Percentiles rank a stretch among this genome's conserved stretches.
Conservation (phyloP, 805 yeast genomes). For the Pichia ethanolica region DNA sequence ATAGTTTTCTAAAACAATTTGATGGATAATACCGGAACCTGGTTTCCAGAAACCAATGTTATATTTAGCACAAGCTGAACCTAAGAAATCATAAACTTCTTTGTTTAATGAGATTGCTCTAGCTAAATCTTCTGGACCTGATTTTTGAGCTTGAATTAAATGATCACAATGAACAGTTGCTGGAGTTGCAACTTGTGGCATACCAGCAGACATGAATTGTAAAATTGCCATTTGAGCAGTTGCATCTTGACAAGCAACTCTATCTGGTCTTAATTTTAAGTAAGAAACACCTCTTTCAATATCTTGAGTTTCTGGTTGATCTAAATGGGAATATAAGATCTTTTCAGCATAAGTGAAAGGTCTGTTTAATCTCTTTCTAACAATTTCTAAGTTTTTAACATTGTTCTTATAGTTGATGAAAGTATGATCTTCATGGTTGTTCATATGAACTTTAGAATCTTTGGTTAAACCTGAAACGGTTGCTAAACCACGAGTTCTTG, state of each 20-base stretch:
- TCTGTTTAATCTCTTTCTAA: slow-evolving; percentile 57
- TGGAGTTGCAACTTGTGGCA: slow-evolving; percentile 83
- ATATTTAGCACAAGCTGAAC: slow-evolving; percentile 87
- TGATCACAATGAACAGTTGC: slow-evolving; percentile 98
- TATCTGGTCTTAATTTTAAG: slow-evolving; percentile 89
- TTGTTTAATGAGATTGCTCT: slow-evolving; percentile 79
- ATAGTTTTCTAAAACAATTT: slow-evolving; percentile 93
- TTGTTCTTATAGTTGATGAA: slow-evolving; percentile 90
- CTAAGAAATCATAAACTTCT: slow-evolving; percentile 92
- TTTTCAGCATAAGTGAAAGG: slow-evolving; percentile 95
- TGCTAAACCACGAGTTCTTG: slow-evolving; percentile 41
- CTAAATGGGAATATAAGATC: slow-evolving; percentile 86
- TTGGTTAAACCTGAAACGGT: slow-evolving; percentile 43
- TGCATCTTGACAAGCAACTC: slow-evolving; percentile 99
- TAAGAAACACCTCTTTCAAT: slow-evolving; percentile 78
- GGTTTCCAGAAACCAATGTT: slow-evolving; percentile 99
- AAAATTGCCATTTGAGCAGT: slow-evolving; percentile 98
- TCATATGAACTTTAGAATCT: slow-evolving; percentile 46
- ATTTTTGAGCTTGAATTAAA: slow-evolving; percentile 92
- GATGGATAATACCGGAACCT: slow-evolving; percentile 98
- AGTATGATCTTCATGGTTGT: slow-evolving; percentile 67
- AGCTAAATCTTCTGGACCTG: slow-evolving; percentile 77
- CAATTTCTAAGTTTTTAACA: slow-evolving; percentile 80
- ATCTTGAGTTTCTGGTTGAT: slow-evolving; percentile 74
- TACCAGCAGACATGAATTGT: slow-evolving; percentile 96